Conservation (phyloP, 164 flowering plant species). For the Vitis riparia region DNA sequence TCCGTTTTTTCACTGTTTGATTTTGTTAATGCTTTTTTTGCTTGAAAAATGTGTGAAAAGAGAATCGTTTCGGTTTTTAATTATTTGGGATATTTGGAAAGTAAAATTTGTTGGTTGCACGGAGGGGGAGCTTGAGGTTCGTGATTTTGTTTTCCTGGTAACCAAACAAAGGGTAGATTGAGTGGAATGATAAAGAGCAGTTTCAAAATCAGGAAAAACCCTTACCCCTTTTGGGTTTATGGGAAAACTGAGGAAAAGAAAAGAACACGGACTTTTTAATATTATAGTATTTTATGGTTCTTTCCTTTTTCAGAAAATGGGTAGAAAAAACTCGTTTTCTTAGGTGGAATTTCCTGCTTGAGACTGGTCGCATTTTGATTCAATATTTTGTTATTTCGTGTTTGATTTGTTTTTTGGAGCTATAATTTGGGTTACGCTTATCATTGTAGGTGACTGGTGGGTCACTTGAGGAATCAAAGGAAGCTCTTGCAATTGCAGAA, state of each 20-base stretch:
- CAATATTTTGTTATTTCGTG: not conserved
- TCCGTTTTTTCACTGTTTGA: not conserved
- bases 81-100: too few species aligned
- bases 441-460: slow-evolving; percentile 88
- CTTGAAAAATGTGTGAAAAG: too few species aligned
- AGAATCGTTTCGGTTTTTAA: too few species aligned
- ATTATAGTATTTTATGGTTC: not conserved
- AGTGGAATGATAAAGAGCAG: too few species aligned
- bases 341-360: too few species aligned
- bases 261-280: not conserved
- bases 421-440: slow-evolving; percentile 1
- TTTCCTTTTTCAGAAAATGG: not conserved
- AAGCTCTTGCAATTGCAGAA: slow-evolving; percentile 94
- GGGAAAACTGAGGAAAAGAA: not conserved
- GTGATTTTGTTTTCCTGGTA: too few species aligned
- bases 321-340: too few species aligned
- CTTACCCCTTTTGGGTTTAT: too few species aligned
- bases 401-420: not conserved
- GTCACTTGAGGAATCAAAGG: slow-evolving; percentile 91
- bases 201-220: too few species aligned
- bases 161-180: too few species aligned
- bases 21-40: not conserved
- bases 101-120: too few species aligned
- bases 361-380: not conserved
- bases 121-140: too few species aligned